Evolutionary conservation across 345 rosid genomes (phyloP).

Genomic region (Populus davidiana): DNA sequence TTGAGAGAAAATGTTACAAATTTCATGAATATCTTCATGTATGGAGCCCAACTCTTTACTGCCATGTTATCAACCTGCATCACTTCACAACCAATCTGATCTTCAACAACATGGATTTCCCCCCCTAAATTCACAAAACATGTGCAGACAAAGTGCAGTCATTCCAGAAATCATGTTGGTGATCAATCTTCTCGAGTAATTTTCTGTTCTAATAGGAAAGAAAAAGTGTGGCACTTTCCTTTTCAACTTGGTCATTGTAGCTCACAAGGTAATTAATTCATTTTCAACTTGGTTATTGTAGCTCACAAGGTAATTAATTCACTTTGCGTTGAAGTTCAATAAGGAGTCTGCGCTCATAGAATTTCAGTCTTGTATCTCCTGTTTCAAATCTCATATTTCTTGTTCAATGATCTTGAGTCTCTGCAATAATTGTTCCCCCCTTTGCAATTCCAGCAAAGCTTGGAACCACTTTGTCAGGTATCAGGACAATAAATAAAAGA

Average conservation of each 20-base stretch:
- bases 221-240: conserved; percentile 93
- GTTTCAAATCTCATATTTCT: conserved; percentile 90
- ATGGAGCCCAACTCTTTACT: conserved; percentile 70
- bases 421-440: conserved; percentile 83
- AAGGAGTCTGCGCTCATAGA: conserved; percentile 82
- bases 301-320: conserved; percentile 67
- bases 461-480: conserved; percentile 57
- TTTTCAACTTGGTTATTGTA: conserved; percentile 34
- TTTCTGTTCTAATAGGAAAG: conserved; percentile 71
- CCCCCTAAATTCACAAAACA: conserved; percentile 79
- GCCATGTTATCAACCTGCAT: conserved; percentile 87
- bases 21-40: conserved; percentile 82
- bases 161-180: conserved; percentile 74
- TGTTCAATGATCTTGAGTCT: conserved; percentile 88
- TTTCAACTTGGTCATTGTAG: conserved; percentile 27
- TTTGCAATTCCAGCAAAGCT: conserved; percentile 85
- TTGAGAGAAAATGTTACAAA: conserved; percentile 77
- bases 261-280: conserved; percentile 61
- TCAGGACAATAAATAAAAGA: too few relatives aligned
- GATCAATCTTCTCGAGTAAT: conserved; percentile 80
- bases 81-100: conserved; percentile 79
- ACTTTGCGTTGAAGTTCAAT: conserved; percentile 88
- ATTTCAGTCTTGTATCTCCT: conserved; percentile 90
- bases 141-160: conserved; percentile 80
- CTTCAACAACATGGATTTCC: conserved; percentile 92